Conservation (phyloP, 2,329 filamentous ascomycete species). For the Pezicula radicicola region DNA sequence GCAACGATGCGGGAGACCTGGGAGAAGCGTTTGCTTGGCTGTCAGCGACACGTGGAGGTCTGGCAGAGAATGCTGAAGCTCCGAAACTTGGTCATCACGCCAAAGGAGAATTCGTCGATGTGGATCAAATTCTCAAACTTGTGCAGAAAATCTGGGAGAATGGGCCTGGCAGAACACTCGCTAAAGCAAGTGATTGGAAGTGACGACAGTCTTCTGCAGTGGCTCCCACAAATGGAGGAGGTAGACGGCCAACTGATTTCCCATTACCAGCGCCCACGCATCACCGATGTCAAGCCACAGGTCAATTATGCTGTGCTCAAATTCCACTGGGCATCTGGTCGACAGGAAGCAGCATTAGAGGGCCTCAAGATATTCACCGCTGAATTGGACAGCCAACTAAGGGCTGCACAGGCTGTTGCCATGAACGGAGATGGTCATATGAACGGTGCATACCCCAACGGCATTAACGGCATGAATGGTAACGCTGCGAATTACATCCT, state of each 20-base stretch:
- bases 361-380: slow-evolving; percentile 58
- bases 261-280: slow-evolving; percentile 5
- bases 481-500: slow-evolving; percentile 14
- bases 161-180: slow-evolving; percentile 93
- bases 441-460: slow-evolving; percentile 9
- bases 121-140: slow-evolving; percentile 99
- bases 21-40: slow-evolving; percentile 92
- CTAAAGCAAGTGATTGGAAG: slow-evolving; percentile 83
- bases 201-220: slow-evolving; percentile 57
- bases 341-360: slow-evolving; percentile 57
- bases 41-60: slow-evolving; percentile 94
- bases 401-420: slow-evolving; percentile 22
- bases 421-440: slow-evolving; percentile 13
- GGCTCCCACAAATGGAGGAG: slow-evolving; percentile 43
- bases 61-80: slow-evolving; percentile 99
- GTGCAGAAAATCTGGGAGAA: slow-evolving; percentile 92
- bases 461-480: slow-evolving; percentile 37
- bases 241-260: slow-evolving; percentile 7
- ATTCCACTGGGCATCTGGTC: slow-evolving; percentile 88
- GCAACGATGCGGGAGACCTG: slow-evolving; percentile 89
- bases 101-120: slow-evolving; percentile 95
- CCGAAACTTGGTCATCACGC: slow-evolving; percentile 84
- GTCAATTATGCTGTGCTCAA: slow-evolving; percentile 97
- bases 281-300: slow-evolving; percentile 50
- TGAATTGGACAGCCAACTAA: slow-evolving; percentile 45